Percentiles rank a stretch among this genome's conserved stretches.
These are phyloP conservation scores for Mycena galericulata DNA, from an alignment of 768 basidiomycete genomes.

Conservation along the genomic window DNA sequence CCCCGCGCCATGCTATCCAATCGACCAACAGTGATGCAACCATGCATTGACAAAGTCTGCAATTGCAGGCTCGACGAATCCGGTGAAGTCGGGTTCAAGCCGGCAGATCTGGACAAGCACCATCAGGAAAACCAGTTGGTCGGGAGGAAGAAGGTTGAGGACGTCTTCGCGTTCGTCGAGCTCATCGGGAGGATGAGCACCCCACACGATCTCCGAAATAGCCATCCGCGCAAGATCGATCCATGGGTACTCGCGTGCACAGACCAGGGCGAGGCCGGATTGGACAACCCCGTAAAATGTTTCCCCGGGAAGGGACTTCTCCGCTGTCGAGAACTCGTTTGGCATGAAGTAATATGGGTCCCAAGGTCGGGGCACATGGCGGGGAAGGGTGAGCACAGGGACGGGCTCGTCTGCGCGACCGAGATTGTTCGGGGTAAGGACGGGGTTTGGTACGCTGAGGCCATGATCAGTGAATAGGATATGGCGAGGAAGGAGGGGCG, in stretches of 20 bases:
- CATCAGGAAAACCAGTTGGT: neutral
- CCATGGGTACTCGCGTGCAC: too few relatives aligned
- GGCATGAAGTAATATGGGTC: neutral
- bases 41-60: neutral
- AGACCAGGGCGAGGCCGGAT: neutral
- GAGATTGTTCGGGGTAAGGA: too few relatives aligned
- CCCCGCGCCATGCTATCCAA: neutral
- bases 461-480: too few relatives aligned
- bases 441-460: too few relatives aligned
- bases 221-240: too few relatives aligned
- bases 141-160: neutral
- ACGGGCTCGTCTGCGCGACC: neutral
- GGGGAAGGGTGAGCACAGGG: neutral
- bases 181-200: too few relatives aligned
- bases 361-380: neutral
- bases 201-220: too few relatives aligned
- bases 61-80: neutral
- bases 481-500: too few relatives aligned
- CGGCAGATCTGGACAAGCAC: constrained; percentile 1
- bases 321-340: neutral
- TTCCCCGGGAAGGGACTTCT: neutral
- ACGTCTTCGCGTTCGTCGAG: too few relatives aligned
- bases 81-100: neutral
- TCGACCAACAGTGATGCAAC: neutral
- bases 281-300: neutral